Percentiles rank a stretch among this genome's conserved stretches.
Conservation (phyloP, 768 basidiomycete species). For the Cubamyces sp. region DNA sequence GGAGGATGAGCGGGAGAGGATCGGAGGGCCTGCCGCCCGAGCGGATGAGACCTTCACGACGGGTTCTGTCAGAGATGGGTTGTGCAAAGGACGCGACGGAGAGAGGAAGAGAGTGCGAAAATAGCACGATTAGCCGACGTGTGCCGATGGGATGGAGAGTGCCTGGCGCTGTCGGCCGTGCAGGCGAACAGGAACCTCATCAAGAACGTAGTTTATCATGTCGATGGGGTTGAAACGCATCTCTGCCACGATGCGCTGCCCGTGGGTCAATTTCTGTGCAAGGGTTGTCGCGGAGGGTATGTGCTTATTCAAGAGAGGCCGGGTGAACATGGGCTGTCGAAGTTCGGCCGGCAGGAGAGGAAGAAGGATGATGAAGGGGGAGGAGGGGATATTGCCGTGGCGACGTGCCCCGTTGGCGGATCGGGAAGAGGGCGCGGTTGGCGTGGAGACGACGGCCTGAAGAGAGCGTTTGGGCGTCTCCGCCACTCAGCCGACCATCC, state of each 20-base stretch:
- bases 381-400: conserved; percentile 9
- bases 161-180: conserved; percentile 12
- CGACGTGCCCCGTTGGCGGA: conserved; percentile 20
- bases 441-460: conserved; percentile 9
- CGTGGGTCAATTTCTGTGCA: too few species aligned
- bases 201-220: background rate
- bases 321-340: background rate
- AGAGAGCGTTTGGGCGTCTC: background rate
- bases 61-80: background rate
- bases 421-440: conserved; percentile 18
- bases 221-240: conserved; percentile 9
- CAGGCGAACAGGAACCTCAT: background rate
- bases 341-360: background rate
- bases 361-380: too few species aligned
- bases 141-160: background rate
- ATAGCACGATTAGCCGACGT: background rate
- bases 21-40: too few species aligned
- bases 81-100: background rate
- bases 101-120: conserved; percentile 2
- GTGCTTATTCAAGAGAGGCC: background rate
- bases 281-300: background rate
- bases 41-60: too few species aligned
- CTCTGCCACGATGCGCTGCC: background rate
- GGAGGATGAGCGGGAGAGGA: too few species aligned
- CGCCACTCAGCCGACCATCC: background rate